Percentiles rank a stretch among this genome's conserved stretches.
phyloP scores from a whole-genome alignment of 2,329 filamentous ascomycete species.

The Exophiala alcalophila region DNA sequence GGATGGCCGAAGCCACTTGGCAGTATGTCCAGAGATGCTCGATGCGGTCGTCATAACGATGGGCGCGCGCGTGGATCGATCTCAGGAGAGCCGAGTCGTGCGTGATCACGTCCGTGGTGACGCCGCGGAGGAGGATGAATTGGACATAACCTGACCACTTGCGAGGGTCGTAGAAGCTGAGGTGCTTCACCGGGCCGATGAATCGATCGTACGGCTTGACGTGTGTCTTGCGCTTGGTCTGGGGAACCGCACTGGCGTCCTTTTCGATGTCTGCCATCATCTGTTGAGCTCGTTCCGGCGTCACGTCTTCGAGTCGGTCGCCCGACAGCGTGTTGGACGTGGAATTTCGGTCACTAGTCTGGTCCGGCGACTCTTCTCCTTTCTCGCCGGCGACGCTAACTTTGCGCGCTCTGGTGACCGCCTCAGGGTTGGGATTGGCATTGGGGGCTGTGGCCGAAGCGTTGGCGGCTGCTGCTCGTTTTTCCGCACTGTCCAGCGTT shows the following conservation, averaged over 20 bases:
- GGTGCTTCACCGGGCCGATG: constrained; percentile 11
- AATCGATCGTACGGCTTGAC: constrained; percentile 9
- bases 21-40: constrained; percentile 59
- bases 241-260: not conserved
- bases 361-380: no score
- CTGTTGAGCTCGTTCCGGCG: constrained; percentile 5
- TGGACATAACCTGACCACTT: constrained; percentile 11
- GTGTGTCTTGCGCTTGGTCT: constrained; percentile 3
- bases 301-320: no score
- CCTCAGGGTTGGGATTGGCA: no score
- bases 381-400: no score
- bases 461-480: constrained; percentile 3
- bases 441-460: constrained; percentile 2
- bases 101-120: not conserved
- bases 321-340: no score
- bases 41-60: constrained; percentile 65
- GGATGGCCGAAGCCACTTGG: constrained; percentile 51
- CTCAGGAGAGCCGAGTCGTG: not conserved
- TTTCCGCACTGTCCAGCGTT: no score
- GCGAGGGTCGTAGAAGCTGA: constrained; percentile 13
- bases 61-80: constrained; percentile 50
- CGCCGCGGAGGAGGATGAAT: constrained; percentile 10
- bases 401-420: no score
- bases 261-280: not conserved
- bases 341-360: no score